Conservation (phyloP, 2,329 filamentous ascomycete genomes). For the Diaporthe longicolla region DNA sequence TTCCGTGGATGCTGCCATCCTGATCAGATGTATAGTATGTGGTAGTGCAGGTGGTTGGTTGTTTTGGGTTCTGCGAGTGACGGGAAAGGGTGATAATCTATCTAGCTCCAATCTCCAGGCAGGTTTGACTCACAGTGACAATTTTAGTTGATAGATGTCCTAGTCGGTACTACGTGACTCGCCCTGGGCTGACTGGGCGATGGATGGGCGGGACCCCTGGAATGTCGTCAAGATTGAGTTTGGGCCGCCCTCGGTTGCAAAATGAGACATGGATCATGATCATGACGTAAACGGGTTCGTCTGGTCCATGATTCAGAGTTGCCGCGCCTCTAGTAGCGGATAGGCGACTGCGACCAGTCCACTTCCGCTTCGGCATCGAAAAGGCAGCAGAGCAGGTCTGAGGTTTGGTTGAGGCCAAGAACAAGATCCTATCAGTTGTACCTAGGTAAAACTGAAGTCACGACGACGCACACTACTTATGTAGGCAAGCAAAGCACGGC, state of each 20-base stretch:
- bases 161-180: neutral
- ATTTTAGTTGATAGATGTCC: neutral
- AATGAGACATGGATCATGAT: constrained; percentile 11
- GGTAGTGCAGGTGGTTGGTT: neutral
- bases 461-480: too few relatives aligned
- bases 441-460: too few relatives aligned
- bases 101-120: neutral
- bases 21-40: neutral
- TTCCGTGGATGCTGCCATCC: constrained; percentile 30
- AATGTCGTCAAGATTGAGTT: constrained; percentile 36
- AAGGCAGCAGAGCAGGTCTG: too few relatives aligned
- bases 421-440: too few relatives aligned
- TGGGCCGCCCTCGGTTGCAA: neutral
- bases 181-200: too few relatives aligned
- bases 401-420: neutral
- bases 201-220: neutral
- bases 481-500: too few relatives aligned
- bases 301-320: neutral
- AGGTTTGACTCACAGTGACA: neutral
- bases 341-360: neutral
- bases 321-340: neutral
- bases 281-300: constrained; percentile 24
- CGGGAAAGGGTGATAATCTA: too few relatives aligned
- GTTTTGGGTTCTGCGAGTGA: neutral
- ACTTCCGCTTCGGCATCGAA: neutral